Evolutionary conservation across 1,284 basidiomycete species (phyloP).

Genomic region (Melampsora abietis-canadensis): DNA sequence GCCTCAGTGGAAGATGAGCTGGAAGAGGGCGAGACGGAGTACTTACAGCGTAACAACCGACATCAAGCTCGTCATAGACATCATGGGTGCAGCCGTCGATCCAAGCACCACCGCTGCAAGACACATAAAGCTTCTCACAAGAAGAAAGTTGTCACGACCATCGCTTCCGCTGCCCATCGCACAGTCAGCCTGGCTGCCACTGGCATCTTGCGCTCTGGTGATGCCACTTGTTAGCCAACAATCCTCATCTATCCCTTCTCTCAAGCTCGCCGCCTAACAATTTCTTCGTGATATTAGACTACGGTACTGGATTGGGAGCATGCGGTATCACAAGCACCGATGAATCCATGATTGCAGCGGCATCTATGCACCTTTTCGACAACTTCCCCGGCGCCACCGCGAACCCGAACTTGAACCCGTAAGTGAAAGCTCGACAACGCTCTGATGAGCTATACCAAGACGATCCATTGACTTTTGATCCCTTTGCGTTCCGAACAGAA

Average conservation of each 20-base stretch:
- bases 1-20: not conserved
- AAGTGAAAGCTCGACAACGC: not conserved
- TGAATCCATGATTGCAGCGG: slow-evolving; percentile 63
- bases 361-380: slow-evolving; percentile 63
- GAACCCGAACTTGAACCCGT: slow-evolving; percentile 65
- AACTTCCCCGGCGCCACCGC: slow-evolving; percentile 56
- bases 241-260: not conserved
- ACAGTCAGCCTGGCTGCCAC: slow-evolving; percentile 3
- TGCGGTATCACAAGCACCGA: slow-evolving; percentile 65
- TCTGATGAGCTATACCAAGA: not conserved
- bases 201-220: slow-evolving; percentile 5
- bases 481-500: not conserved
- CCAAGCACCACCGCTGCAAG: not conserved
- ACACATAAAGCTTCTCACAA: not conserved
- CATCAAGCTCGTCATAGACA: slow-evolving; percentile 2
- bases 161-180: not conserved
- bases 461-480: not conserved
- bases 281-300: slow-evolving; percentile 50
- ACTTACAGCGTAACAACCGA: not conserved
- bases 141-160: not conserved
- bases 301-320: slow-evolving; percentile 64
- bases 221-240: slow-evolving; percentile 35
- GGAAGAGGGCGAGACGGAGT: not conserved
- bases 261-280: not conserved
- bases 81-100: slow-evolving; percentile 1